These are phyloP conservation scores for Penicillium canariense DNA, from an alignment of 495 filamentous ascomycete species.

Conservation along the genomic window DNA sequence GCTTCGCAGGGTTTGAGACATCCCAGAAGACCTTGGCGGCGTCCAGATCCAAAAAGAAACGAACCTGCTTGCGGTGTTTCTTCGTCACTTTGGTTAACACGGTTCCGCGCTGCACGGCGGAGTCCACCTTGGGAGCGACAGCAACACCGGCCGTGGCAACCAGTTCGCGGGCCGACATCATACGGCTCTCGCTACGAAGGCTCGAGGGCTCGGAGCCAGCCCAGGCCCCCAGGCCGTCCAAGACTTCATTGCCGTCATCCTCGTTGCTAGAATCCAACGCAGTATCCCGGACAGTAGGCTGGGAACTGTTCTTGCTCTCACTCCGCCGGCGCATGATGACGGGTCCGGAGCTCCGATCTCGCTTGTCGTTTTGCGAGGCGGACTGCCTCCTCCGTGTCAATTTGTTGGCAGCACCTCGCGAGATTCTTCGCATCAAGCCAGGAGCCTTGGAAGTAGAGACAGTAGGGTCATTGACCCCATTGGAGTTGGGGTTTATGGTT, in stretches of 20 bases:
- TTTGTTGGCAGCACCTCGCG: conserved; percentile 62
- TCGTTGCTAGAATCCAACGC: conserved; percentile 53
- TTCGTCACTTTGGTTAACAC: conserved; percentile 76
- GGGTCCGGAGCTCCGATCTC: conserved; percentile 84
- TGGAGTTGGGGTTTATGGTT: conserved; percentile 20
- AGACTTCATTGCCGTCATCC: conserved; percentile 62
- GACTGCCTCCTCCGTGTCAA: conserved; percentile 66
- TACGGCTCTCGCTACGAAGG: conserved; percentile 37
- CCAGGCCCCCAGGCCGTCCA: conserved; percentile 39
- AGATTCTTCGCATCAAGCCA: conserved; percentile 64
- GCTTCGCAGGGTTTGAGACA: conserved; percentile 69
- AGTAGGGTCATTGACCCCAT: conserved; percentile 50
- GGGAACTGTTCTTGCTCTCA: conserved; percentile 72
- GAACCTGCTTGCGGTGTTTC: conserved; percentile 71
- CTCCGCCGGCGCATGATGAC: conserved; percentile 82
- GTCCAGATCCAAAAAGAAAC: conserved; percentile 74
- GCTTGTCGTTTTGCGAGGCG: conserved; percentile 65
- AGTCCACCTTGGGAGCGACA: conserved; percentile 68
- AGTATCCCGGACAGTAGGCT: conserved; percentile 48
- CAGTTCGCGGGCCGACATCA: conserved; percentile 30
- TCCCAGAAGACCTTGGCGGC: conserved; percentile 88
- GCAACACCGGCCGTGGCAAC: conserved; percentile 26
- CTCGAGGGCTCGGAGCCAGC: conserved; percentile 41
- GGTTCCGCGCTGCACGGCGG: conserved; percentile 71
- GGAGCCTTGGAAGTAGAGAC: conserved; percentile 51